Evolutionary conservation across 179 eudicot genomes (phyloP).

Genomic region (Drosera spatulata): DNA sequence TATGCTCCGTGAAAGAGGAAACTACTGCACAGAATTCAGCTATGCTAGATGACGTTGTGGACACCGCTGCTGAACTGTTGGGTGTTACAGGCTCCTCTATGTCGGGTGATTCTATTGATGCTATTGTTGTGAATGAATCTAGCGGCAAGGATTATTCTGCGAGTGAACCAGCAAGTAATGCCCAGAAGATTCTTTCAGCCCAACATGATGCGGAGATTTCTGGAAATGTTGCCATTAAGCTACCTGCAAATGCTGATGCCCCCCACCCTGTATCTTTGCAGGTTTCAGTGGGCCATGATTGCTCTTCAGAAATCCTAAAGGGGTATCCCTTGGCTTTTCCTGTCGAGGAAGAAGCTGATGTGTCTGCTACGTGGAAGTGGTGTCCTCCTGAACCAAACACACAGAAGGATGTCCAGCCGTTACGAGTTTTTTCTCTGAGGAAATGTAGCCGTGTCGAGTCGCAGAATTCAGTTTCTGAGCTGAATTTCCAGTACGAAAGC

Average conservation of each 20-base stretch:
- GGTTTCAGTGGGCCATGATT: slow-evolving; percentile 9
- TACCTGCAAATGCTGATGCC: slow-evolving; percentile 5
- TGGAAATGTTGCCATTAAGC: slow-evolving; percentile 11
- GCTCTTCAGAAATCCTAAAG: slow-evolving; percentile 13
- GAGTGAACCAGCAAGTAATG: slow-evolving; percentile 1
- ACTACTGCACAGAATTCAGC: slow-evolving; percentile 7
- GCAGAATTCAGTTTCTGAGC: slow-evolving; percentile 19
- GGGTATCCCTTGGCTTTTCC: too few relatives aligned
- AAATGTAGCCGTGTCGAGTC: slow-evolving; percentile 33
- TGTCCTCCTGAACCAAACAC: slow-evolving; percentile 1
- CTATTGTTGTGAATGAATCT: slow-evolving; percentile 8
- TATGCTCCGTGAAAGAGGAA: slow-evolving; percentile 2
- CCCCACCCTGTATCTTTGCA: slow-evolving; percentile 9
- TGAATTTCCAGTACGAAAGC: slow-evolving; percentile 17
- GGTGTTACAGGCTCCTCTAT: slow-evolving; percentile 2
- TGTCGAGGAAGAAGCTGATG: too few relatives aligned
- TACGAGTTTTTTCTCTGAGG: slow-evolving; percentile 24
- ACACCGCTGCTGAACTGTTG: slow-evolving; percentile 4
- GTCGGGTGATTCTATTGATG: slow-evolving; percentile 8
- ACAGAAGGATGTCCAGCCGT: slow-evolving; percentile 14
- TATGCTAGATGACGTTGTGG: slow-evolving; percentile 8
- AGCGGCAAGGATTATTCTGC: slow-evolving; percentile 10
- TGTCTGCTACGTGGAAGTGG: too few relatives aligned
- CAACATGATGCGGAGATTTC: slow-evolving; percentile 6
- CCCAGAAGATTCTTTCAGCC: slow-evolving; percentile 2